These are phyloP conservation scores for Lolium perenne DNA, from an alignment of 176 grass and related monocot species.

Conservation along the genomic window DNA sequence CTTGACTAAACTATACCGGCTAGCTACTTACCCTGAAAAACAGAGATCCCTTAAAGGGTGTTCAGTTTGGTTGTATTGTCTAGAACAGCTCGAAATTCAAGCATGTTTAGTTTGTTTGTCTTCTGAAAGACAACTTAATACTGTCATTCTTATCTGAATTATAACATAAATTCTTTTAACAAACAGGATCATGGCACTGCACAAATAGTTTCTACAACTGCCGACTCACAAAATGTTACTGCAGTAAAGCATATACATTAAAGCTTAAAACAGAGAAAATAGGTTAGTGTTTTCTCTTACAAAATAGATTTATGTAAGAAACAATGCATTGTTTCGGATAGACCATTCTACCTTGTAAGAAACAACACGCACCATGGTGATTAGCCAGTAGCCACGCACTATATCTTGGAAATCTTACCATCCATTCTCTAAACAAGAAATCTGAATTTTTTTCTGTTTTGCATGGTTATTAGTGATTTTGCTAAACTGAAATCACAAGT, in stretches of 20 bases:
- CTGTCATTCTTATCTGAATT: neutral
- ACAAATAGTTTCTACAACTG: neutral
- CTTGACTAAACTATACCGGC: no score
- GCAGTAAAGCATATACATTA: neutral
- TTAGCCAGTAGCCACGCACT: neutral
- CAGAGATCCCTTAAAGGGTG: no score
- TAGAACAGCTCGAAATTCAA: no score
- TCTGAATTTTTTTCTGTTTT: neutral
- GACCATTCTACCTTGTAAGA: neutral
- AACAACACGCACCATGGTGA: no score
- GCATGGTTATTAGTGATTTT: neutral
- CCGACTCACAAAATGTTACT: neutral
- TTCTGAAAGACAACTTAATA: no score
- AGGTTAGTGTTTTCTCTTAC: neutral
- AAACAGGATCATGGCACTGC: neutral
- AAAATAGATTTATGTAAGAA: neutral
- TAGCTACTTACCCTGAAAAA: no score
- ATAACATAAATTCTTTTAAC: neutral
- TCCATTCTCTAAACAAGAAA: neutral
- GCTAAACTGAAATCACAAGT: neutral
- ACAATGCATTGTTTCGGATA: no score
- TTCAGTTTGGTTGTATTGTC: no score
- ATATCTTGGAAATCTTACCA: neutral
- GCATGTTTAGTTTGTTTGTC: no score
- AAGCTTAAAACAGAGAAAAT: neutral